Evolutionary conservation across 2,329 filamentous ascomycete genomes (phyloP), one percentile per base, ranked within the genome.

Genomic region (Beauveria australis): DNA sequence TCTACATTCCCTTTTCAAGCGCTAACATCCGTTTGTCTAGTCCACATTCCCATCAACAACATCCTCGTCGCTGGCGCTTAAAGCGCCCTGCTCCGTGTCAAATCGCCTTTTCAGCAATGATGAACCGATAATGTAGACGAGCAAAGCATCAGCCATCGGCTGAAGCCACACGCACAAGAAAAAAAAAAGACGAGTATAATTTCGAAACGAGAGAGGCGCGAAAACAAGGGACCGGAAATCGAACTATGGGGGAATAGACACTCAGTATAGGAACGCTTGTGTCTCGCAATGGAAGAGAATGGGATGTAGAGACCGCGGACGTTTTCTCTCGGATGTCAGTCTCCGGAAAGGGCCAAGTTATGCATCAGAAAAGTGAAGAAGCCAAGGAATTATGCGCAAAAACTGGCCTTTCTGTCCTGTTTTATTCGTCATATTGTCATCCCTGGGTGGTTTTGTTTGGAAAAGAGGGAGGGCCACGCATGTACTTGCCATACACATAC

Each of bases 31-130:
- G 10, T 16, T 40, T 18, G 14, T n/a, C 16, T 60, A 86, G 83
- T 88, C 65, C 85, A 88, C 72, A 87, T 88, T 53, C 86, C 86
- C 64, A 81, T 89, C 65, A 88, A 88, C 80, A 85, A 87, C 73
- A 84, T 88, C 63, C 80, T 89, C 61, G 85, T 89, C 65, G 85
- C 84, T 63, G 84, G 82, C 72, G 84, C 85, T 71, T 87, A 82
- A 37, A 76, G 26, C 51, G 28, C 14, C n/a, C 5, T 10, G 12
- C n/a, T 14, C 19, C 43, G 19, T 46, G 19, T 46, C 14, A 12
- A 37, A 26, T 47, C 3, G n/a, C 22, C 3, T 28, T 26, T 14
- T 16, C 12, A 37, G 33, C 33, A 37, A n/a, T 28, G n/a, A 26
- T 12, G 52, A n/a, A 44, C 22, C 16, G 24, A 28, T 14, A n/a